Base-by-base conservation (phyloP, 768 basidiomycete genomes). In the Boletus sp. region DNA sequence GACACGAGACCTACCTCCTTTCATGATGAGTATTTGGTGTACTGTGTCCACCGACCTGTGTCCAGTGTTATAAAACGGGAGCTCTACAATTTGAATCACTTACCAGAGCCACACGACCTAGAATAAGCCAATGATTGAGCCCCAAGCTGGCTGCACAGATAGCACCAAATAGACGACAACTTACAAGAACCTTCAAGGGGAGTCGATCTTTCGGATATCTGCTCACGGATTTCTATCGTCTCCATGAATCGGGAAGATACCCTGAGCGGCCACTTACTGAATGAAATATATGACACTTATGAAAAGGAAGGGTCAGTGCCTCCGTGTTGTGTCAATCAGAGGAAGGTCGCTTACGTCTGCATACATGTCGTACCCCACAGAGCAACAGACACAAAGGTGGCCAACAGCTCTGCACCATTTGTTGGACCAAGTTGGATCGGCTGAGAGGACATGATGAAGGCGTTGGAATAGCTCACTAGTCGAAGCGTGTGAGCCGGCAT, bases 331-430 rank as follows among this genome's bases (percentile, higher is more conserved):
- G n/a, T 35, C 10, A 45, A 30, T 37, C 5, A 7, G 32, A 40
- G 5, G 12, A 32, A 35, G 11, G 6, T 41, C 11, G 28, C 54
- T 18, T 32, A 60, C 54, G 60, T 60, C 46, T 56, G 49, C 58
- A 55, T 56, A 44, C 58, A 56, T 24, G 24, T 24, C 24, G 24
- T 24, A 24, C 24, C 24, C 24, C 24, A 24, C 24, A 24, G 24
- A 24, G 24, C 24, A 24, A 24, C 24, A 24, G 24, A 24, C 24
- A 24, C 24, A 24, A 24, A 24, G 24, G 24, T 24, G 24, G 24
- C 24, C 24, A 24, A 24, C 24, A 24, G 24, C 24, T 24, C 24
- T 24, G 24, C 24, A 24, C 59, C 60, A 44, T 60, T 48, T 2
- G 36, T 52, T 24, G 56, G 40, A 15, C 56, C 56, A 7, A 58